Evolutionary conservation across 495 filamentous ascomycete species (phyloP).

Genomic region (Acidomyces sp.): DNA sequence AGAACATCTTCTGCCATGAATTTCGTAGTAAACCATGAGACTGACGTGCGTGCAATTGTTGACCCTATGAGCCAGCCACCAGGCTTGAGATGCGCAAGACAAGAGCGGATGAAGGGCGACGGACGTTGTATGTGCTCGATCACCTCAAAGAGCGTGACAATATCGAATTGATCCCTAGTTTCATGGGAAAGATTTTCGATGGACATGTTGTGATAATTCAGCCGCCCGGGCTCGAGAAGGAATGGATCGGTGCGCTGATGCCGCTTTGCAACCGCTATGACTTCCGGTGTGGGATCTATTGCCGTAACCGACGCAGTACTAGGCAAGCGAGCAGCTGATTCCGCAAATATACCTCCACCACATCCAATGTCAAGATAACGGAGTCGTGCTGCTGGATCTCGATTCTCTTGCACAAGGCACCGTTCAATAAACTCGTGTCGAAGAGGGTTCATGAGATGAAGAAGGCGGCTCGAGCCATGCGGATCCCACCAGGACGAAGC

Average conservation of each 20-base stretch:
- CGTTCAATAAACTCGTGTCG: constrained; percentile 74
- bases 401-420: constrained; percentile 1
- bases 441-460: constrained; percentile 96
- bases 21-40: constrained; percentile 82
- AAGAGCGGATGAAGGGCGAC: constrained; percentile 51
- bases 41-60: constrained; percentile 80
- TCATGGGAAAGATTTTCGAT: constrained; percentile 53
- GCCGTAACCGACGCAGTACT: constrained; percentile 58
- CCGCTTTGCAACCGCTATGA: constrained; percentile 61
- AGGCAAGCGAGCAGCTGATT: constrained; percentile 67
- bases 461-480: constrained; percentile 75
- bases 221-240: constrained; percentile 38
- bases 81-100: constrained; percentile 62
- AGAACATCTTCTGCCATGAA: constrained; percentile 81
- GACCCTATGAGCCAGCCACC: constrained; percentile 86
- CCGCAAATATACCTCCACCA: constrained; percentile 91
- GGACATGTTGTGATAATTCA: constrained; percentile 57
- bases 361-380: constrained; percentile 88
- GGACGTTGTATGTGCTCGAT: constrained; percentile 78
- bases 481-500: constrained; percentile 97
- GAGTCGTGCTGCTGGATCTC: constrained; percentile 24
- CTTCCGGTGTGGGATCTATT: constrained; percentile 70
- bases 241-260: constrained; percentile 59
- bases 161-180: constrained; percentile 40
- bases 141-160: constrained; percentile 85